phyloP scores from a whole-genome alignment of 345 rosid species.

The Fremontodendron californicum region DNA sequence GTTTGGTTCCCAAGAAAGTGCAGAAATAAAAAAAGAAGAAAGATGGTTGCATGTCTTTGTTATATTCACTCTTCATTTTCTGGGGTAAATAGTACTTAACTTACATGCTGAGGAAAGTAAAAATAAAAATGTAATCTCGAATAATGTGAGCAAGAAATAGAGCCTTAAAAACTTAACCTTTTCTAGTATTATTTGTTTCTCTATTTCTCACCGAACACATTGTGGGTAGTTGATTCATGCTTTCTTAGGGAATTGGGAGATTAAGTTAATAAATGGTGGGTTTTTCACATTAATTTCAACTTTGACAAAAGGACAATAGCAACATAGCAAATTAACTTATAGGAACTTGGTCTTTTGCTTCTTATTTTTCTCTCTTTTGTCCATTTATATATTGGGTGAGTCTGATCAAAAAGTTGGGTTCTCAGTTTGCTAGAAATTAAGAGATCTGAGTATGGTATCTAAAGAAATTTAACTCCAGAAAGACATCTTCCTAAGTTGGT shows the following conservation, averaged over 20 bases:
- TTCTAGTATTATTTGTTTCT: neutral
- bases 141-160: neutral
- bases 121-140: neutral
- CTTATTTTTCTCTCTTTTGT: neutral
- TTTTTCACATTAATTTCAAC: neutral
- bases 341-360: neutral
- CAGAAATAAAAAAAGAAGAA: neutral
- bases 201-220: constrained; percentile 28
- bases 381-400: neutral
- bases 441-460: neutral
- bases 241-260: constrained; percentile 2
- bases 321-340: neutral
- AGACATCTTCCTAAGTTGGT: neutral
- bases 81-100: neutral
- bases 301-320: neutral
- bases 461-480: neutral
- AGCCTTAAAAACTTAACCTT: constrained; percentile 7
- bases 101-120: neutral
- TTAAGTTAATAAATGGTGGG: neutral
- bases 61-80: neutral
- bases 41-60: constrained; percentile 1
- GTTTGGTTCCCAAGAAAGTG: constrained; percentile 15
- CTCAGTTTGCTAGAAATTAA: neutral
- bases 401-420: neutral
- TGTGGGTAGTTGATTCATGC: constrained; percentile 25